These are phyloP conservation scores for Globisporangium heterothallicum DNA, from an alignment of 352 stramenopile species.

Conservation along the genomic window DNA sequence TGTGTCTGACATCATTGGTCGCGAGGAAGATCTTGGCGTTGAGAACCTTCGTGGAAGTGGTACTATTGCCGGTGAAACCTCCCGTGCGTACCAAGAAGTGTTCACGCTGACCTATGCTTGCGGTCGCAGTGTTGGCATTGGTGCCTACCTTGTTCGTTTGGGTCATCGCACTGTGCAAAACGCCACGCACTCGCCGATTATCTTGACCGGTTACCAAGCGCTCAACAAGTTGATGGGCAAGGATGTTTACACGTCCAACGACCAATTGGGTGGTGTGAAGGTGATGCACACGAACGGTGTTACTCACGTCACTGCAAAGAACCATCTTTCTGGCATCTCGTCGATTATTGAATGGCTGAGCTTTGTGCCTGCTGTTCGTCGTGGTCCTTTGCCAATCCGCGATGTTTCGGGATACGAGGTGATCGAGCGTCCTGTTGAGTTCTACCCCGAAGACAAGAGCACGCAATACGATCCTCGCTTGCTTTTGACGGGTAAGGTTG, in stretches of 20 bases:
- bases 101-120: constrained; percentile 99
- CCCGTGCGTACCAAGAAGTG: constrained; percentile 97
- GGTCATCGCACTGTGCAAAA: constrained; percentile 99
- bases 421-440: constrained; percentile 88
- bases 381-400: constrained; percentile 77
- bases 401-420: constrained; percentile 79
- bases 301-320: constrained; percentile 95
- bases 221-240: constrained; percentile 99
- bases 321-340: constrained; percentile 95
- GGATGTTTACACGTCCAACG: constrained; percentile 99
- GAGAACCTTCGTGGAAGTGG: constrained; percentile 99
- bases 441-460: constrained; percentile 88
- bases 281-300: constrained; percentile 99
- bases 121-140: constrained; percentile 98
- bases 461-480: constrained; percentile 95
- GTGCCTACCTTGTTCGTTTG: constrained; percentile 98
- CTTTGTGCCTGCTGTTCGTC: constrained; percentile 94
- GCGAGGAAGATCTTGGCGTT: constrained; percentile 97
- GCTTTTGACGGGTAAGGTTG: constrained; percentile 85
- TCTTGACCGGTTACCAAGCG: constrained; percentile 99
- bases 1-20: constrained; percentile 97
- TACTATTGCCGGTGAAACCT: constrained; percentile 99
- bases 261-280: constrained; percentile 98
- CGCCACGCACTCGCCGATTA: constrained; percentile 95
- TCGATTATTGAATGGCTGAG: constrained; percentile 98